Evolutionary conservation across 768 basidiomycete genomes (phyloP).

Genomic region (Trametes maxima): DNA sequence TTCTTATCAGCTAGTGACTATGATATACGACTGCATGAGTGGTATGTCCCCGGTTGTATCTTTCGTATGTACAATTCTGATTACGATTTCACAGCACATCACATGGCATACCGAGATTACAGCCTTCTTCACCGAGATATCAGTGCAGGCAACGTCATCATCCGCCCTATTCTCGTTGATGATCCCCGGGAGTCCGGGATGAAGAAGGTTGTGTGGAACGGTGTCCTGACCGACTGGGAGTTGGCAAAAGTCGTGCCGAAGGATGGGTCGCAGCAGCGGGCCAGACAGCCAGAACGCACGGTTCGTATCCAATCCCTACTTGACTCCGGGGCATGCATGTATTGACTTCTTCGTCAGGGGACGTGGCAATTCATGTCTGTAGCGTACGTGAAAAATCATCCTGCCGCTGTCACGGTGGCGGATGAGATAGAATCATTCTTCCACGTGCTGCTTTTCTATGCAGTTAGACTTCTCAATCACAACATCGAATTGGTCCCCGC

Average conservation of each 20-base stretch:
- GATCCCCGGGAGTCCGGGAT: neutral
- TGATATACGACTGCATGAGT: neutral
- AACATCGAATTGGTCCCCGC: neutral
- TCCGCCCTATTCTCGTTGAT: neutral
- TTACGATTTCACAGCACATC: neutral
- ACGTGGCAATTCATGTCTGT: slow-evolving; percentile 13
- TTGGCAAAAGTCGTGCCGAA: neutral
- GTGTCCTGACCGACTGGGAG: slow-evolving; percentile 10
- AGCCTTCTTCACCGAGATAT: slow-evolving; percentile 6
- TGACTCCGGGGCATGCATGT: no score
- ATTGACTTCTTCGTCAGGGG: neutral
- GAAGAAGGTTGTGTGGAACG: neutral
- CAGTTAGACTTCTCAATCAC: neutral
- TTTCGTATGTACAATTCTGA: neutral
- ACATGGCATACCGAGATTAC: neutral
- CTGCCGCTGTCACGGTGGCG: neutral
- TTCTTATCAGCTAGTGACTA: neutral
- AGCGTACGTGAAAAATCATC: neutral
- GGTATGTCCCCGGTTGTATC: neutral
- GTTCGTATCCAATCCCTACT: neutral
- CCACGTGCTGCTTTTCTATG: slow-evolving; percentile 1
- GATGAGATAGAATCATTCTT: slow-evolving; percentile 1
- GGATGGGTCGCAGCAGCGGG: neutral
- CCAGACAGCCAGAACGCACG: slow-evolving; percentile 2
- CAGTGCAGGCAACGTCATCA: slow-evolving; percentile 4